Percentiles rank a stretch among this genome's conserved stretches.
Evolutionary conservation across 2,329 filamentous ascomycete species (phyloP).

Genomic region (Paecilomyces niveus): DNA sequence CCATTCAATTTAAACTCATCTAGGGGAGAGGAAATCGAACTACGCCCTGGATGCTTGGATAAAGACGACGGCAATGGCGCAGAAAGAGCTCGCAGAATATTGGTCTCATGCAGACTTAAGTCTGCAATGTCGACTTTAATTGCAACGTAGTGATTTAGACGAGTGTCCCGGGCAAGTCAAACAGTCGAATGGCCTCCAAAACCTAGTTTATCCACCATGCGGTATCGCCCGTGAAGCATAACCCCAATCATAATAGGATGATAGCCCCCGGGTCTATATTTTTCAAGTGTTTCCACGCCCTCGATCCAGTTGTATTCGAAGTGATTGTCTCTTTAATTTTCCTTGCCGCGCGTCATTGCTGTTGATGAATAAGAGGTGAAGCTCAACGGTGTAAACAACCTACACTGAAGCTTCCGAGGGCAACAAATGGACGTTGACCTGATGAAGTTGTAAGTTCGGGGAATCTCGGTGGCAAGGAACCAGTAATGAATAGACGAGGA

Average conservation of each 20-base stretch:
- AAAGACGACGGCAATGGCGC: conserved; percentile 1
- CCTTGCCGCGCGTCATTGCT: neutral
- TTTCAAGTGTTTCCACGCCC: conserved; percentile 21
- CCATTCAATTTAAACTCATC: conserved; percentile 22
- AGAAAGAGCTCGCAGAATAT: conserved; percentile 15
- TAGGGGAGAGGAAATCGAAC: conserved; percentile 5
- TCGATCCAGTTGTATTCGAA: conserved; percentile 23
- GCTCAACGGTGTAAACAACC: neutral
- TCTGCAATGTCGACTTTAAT: conserved; percentile 21
- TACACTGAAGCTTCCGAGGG: neutral
- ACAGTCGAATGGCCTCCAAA: conserved; percentile 37
- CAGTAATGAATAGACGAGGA: too few relatives aligned
- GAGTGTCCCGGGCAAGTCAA: conserved; percentile 33
- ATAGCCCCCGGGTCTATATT: conserved; percentile 25
- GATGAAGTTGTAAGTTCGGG: too few relatives aligned
- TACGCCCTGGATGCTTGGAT: conserved; percentile 2
- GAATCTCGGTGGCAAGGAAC: too few relatives aligned
- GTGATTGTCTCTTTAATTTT: neutral
- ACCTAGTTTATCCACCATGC: conserved; percentile 36
- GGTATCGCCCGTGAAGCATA: conserved; percentile 25
- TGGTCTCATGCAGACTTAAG: conserved; percentile 11
- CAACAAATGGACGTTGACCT: neutral
- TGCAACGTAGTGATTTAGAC: conserved; percentile 18
- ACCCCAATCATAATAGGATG: conserved; percentile 29
- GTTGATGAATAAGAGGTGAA: neutral